Conservation (phyloP, 148 eudicot species). For the Chenopodium quinoa region DNA sequence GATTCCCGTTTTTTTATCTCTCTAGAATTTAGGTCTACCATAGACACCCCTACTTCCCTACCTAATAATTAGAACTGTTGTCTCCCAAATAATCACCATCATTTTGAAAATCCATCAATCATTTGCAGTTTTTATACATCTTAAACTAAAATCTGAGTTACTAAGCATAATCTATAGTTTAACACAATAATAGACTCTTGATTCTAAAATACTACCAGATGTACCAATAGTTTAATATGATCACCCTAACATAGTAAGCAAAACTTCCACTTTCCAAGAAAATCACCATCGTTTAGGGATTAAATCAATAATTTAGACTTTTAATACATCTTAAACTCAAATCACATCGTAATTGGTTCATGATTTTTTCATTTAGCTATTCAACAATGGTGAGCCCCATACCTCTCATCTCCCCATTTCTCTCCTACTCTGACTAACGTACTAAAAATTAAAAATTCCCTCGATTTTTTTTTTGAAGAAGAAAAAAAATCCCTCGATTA, state of each 20-base stretch:
- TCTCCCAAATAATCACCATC: neutral
- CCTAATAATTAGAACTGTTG: neutral
- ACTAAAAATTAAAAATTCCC: no score
- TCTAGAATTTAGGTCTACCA: neutral
- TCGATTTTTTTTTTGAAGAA: no score
- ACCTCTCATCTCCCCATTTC: neutral
- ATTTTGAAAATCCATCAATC: neutral
- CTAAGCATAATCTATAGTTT: neutral
- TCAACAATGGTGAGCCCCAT: no score
- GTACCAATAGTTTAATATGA: no score
- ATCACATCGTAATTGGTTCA: neutral
- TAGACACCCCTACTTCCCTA: neutral
- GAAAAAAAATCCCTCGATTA: no score
- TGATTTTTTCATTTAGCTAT: no score
- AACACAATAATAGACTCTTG: neutral
- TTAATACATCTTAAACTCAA: neutral
- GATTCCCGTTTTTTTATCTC: constrained; percentile 2
- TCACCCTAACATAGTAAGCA: neutral
- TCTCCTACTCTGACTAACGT: neutral
- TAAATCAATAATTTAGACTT: neutral
- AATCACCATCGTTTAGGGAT: neutral
- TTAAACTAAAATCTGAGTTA: neutral
- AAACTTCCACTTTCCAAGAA: neutral
- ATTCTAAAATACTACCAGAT: no score
- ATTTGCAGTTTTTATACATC: neutral